These are phyloP conservation scores for Sclerotinia trifoliorum DNA, from an alignment of 2,329 filamentous ascomycete species.

Conservation along the genomic window DNA sequence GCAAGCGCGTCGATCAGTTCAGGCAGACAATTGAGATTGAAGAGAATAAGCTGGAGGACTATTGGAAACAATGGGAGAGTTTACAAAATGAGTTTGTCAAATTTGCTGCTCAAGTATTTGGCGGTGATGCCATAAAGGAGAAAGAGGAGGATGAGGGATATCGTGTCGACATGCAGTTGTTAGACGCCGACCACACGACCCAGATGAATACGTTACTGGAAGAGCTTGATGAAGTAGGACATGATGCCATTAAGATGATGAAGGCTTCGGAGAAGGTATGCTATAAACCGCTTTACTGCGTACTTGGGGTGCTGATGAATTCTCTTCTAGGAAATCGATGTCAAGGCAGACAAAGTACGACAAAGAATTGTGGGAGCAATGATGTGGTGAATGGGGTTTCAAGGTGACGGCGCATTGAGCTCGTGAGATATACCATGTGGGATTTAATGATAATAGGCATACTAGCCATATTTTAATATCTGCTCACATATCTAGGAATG, in stretches of 20 bases:
- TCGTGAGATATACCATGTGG: not conserved
- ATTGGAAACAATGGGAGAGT: slow-evolving; percentile 37
- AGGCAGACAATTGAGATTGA: slow-evolving; percentile 30
- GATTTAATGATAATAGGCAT: not conserved
- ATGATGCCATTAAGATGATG: slow-evolving; percentile 29
- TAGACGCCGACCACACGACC: slow-evolving; percentile 29
- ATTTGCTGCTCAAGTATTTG: slow-evolving; percentile 29
- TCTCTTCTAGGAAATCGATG: slow-evolving; percentile 26
- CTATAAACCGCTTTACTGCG: not conserved
- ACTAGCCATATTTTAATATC: not conserved
- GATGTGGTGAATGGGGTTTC: slow-evolving; percentile 1
- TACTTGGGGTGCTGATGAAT: not conserved
- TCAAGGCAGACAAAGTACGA: slow-evolving; percentile 1
- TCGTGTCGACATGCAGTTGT: slow-evolving; percentile 30
- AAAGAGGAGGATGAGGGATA: slow-evolving; percentile 24
- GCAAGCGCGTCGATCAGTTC: slow-evolving; percentile 31
- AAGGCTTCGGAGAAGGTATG: slow-evolving; percentile 37
- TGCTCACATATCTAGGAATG: not conserved
- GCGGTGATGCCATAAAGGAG: slow-evolving; percentile 27
- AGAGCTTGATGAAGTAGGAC: slow-evolving; percentile 30
- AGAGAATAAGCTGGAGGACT: slow-evolving; percentile 29
- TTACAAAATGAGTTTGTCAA: slow-evolving; percentile 34
- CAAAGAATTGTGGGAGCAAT: slow-evolving; percentile 13
- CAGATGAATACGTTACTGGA: slow-evolving; percentile 29
- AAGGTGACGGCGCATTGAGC: not conserved